phyloP scores from a whole-genome alignment of 257 asterid species.

The Solanum commersonii region DNA sequence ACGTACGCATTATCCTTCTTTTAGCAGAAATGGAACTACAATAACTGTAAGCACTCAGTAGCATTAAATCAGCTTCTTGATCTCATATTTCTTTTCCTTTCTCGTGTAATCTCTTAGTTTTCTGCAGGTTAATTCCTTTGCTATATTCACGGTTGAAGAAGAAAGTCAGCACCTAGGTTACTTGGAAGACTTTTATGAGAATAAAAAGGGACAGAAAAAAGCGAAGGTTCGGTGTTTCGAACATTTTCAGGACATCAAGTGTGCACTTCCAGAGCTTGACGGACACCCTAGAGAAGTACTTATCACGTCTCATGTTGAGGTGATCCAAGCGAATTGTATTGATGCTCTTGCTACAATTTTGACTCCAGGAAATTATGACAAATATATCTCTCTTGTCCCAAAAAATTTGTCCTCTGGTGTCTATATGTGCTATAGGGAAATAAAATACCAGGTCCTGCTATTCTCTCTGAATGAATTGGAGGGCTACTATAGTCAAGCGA shows the following conservation, averaged over 20 bases:
- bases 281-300: slow-evolving; percentile 41
- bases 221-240: slow-evolving; percentile 29
- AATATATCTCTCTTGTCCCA: slow-evolving; percentile 14
- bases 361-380: slow-evolving; percentile 31
- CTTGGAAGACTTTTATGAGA: slow-evolving; percentile 55
- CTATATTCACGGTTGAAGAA: slow-evolving; percentile 19
- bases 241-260: slow-evolving; percentile 20
- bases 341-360: slow-evolving; percentile 35
- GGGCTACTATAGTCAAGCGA: slow-evolving; percentile 44
- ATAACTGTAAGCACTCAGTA: slow-evolving; percentile 28
- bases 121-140: slow-evolving; percentile 41
- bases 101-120: not conserved
- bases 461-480: slow-evolving; percentile 5
- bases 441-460: not conserved
- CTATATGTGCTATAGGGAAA: slow-evolving; percentile 16
- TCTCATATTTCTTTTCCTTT: not conserved
- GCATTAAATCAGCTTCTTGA: not conserved
- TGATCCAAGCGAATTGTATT: slow-evolving; percentile 22
- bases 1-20: slow-evolving; percentile 49
- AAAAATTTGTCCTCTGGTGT: slow-evolving; percentile 8
- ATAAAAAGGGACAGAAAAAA: slow-evolving; percentile 27
- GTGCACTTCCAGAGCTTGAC: slow-evolving; percentile 15
- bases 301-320: slow-evolving; percentile 26
- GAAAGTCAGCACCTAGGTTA: slow-evolving; percentile 29
- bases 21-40: slow-evolving; percentile 16